Evolutionary conservation across 1,139 yeast genomes (phyloP).

Genomic region (Hemisphaericaspora lyxosophila): DNA sequence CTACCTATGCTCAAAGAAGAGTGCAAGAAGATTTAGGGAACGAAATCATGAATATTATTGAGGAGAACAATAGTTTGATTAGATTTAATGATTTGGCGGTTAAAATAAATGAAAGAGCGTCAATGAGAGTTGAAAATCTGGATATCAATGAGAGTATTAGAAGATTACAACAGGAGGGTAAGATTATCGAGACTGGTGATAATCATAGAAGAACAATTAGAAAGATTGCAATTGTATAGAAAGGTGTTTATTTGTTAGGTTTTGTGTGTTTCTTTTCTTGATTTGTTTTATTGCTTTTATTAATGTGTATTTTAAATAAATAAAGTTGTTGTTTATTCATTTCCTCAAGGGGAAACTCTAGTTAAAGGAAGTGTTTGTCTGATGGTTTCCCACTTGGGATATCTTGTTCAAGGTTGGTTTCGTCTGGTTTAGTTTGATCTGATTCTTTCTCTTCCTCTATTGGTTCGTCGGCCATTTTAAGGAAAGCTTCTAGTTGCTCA

Average conservation of each 20-base stretch:
- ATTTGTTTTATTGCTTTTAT: neutral
- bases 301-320: neutral
- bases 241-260: neutral
- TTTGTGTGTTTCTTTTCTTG: neutral
- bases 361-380: neutral
- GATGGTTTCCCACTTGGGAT: neutral
- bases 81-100: slow-evolving; percentile 62
- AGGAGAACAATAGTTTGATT: slow-evolving; percentile 44
- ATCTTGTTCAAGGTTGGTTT: neutral
- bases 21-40: slow-evolving; percentile 71
- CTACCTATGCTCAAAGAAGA: slow-evolving; percentile 83
- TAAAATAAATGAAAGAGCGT: slow-evolving; percentile 67
- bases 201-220: slow-evolving; percentile 69
- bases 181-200: slow-evolving; percentile 69
- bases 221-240: slow-evolving; percentile 32
- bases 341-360: neutral
- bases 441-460: slow-evolving; percentile 6
- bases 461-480: slow-evolving; percentile 31
- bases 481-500: slow-evolving; percentile 37
- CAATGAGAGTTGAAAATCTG: slow-evolving; percentile 64
- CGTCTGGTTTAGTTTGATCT: slow-evolving; percentile 1
- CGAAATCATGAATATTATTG: slow-evolving; percentile 53
- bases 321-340: neutral
- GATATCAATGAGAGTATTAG: slow-evolving; percentile 71
- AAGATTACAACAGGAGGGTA: slow-evolving; percentile 74